Percentiles rank a stretch among this genome's conserved stretches.
These are phyloP conservation scores for Periglandula ipomoeae DNA, from an alignment of 2,329 filamentous ascomycete species.

Conservation along the genomic window DNA sequence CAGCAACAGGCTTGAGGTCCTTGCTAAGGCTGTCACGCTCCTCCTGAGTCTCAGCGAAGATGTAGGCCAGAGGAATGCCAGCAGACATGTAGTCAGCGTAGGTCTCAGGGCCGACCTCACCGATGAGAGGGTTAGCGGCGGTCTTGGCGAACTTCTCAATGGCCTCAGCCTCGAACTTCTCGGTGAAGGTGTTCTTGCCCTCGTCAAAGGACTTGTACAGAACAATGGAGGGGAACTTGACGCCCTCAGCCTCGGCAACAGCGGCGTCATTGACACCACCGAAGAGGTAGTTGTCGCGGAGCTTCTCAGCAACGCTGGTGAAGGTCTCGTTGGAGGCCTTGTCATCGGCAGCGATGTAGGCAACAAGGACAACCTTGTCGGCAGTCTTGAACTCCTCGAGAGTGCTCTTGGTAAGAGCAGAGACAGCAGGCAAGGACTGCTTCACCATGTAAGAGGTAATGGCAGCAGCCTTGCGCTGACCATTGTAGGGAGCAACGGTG, in stretches of 20 bases:
- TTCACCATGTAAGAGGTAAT: constrained; percentile 92
- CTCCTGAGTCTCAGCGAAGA: constrained; percentile 88
- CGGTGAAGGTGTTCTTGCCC: constrained; percentile 74
- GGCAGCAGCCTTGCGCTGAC: constrained; percentile 76
- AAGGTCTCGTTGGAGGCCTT: constrained; percentile 86
- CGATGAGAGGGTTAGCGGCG: constrained; percentile 79
- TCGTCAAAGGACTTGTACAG: constrained; percentile 98
- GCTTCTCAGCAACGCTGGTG: constrained; percentile 59
- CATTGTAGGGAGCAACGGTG: constrained; percentile 72
- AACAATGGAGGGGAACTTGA: constrained; percentile 77
- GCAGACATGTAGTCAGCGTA: constrained; percentile 92
- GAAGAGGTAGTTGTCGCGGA: constrained; percentile 89
- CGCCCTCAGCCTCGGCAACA: constrained; percentile 82
- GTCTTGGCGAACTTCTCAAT: constrained; percentile 80
- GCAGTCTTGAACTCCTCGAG: constrained; percentile 95
- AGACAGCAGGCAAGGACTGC: constrained; percentile 90
- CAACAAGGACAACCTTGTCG: constrained; percentile 92
- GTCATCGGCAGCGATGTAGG: constrained; percentile 71
- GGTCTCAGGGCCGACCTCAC: constrained; percentile 94
- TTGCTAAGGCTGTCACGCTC: constrained; percentile 74
- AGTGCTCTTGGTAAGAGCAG: constrained; percentile 68
- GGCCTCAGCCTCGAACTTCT: constrained; percentile 71
- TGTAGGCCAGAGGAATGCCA: constrained; percentile 89
- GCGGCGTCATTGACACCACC: constrained; percentile 75
- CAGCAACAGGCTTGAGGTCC: constrained; percentile 73